phyloP scores from a whole-genome alignment of 179 eudicot genomes.

The Patellifolia procumbens region DNA sequence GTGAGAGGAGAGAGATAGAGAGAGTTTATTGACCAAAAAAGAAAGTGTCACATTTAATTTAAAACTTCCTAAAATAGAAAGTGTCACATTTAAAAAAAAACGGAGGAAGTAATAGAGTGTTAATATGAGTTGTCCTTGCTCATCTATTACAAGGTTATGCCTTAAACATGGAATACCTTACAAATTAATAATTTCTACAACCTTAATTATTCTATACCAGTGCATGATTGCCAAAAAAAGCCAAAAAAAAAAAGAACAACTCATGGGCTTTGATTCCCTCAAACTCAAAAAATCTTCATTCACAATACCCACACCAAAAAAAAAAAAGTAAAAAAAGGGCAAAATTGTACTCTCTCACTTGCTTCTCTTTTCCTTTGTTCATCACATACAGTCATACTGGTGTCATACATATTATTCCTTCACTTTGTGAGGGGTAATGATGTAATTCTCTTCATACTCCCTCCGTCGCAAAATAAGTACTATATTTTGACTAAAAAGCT shows the following conservation, averaged over 20 bases:
- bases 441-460: not conserved
- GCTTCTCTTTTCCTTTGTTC: not conserved
- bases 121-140: constrained; percentile 5
- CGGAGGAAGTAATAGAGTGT: no score
- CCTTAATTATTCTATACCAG: no score
- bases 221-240: not conserved
- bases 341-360: constrained; percentile 23
- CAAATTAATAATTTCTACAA: no score
- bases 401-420: not conserved
- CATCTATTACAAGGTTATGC: not conserved
- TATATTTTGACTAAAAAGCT: no score
- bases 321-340: not conserved
- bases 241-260: no score
- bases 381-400: no score
- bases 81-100: no score
- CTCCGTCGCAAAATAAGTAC: no score
- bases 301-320: not conserved
- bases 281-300: constrained; percentile 14
- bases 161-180: not conserved
- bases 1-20: no score
- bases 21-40: no score
- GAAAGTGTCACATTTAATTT: no score
- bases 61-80: no score
- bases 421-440: not conserved
- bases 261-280: constrained; percentile 8